Evolutionary conservation across 2,329 filamentous ascomycete genomes (phyloP).

Genomic region (Cytospora piceicola): DNA sequence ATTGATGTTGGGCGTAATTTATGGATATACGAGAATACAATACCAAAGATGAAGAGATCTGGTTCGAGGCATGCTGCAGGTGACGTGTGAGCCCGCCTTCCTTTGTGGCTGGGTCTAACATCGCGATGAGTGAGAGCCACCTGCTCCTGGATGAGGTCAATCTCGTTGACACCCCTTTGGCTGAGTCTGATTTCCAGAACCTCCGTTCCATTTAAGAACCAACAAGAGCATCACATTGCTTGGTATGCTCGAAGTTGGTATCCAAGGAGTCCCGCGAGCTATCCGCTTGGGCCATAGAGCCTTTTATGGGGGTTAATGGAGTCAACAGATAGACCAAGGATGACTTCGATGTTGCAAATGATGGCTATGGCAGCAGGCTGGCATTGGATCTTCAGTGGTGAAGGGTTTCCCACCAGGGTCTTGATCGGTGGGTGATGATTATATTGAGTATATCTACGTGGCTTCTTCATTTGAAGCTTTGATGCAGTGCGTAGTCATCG

Average conservation of each 20-base stretch:
- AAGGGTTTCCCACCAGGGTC: background rate
- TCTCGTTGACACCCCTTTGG: background rate
- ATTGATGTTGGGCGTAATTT: conserved; percentile 26
- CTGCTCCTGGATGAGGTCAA: conserved; percentile 53
- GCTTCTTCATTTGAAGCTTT: too few relatives aligned
- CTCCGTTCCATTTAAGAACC: conserved; percentile 5
- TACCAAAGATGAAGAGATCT: conserved; percentile 53
- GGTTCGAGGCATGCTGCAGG: conserved; percentile 50
- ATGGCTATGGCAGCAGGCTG: background rate
- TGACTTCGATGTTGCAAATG: background rate
- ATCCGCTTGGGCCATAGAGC: conserved; percentile 14
- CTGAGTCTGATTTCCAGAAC: background rate
- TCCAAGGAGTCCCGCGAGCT: conserved; percentile 35
- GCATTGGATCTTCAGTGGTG: conserved; percentile 12
- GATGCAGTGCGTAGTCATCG: too few relatives aligned
- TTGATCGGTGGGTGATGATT: background rate
- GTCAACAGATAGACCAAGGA: conserved; percentile 21
- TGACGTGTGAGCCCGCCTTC: conserved; percentile 46
- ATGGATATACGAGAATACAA: conserved; percentile 48
- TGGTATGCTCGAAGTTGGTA: conserved; percentile 8
- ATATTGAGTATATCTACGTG: background rate
- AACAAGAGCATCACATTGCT: conserved; percentile 16
- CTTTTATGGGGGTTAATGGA: conserved; percentile 7
- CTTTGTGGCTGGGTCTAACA: conserved; percentile 54
- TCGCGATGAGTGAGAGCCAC: conserved; percentile 55